Percentiles rank a stretch among this genome's conserved stretches.
Conservation (phyloP, 2,329 filamentous ascomycete species). For the Monosporascus sp. region DNA sequence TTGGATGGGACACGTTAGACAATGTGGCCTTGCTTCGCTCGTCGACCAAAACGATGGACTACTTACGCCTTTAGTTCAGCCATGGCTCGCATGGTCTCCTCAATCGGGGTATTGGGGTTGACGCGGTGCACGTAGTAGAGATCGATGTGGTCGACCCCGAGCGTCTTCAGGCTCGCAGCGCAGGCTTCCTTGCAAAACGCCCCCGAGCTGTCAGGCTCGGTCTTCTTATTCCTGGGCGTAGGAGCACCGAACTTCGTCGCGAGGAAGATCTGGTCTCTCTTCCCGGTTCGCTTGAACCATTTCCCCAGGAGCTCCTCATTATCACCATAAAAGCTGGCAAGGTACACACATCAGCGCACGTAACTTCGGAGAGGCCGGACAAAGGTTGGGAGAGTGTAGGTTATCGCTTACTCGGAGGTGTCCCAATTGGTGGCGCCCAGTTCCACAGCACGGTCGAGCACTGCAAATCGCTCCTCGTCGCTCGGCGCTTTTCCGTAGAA, state of each 20-base stretch:
- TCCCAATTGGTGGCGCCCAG: constrained; percentile 37
- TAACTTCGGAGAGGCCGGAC: not conserved
- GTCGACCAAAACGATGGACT: not conserved
- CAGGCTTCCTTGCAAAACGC: constrained; percentile 37
- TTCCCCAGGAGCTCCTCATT: constrained; percentile 39
- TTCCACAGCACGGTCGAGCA: constrained; percentile 38
- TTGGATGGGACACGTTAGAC: not conserved
- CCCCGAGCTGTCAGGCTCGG: constrained; percentile 26
- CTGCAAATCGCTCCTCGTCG: constrained; percentile 33
- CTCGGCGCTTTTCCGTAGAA: not conserved
- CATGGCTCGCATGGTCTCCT: constrained; percentile 42
- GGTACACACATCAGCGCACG: too few species aligned
- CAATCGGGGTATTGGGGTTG: constrained; percentile 39
- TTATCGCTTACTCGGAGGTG: constrained; percentile 21
- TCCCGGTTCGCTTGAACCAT: constrained; percentile 38
- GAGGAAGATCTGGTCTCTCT: constrained; percentile 41
- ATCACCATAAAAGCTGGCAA: constrained; percentile 31
- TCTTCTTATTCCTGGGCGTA: constrained; percentile 14
- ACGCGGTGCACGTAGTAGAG: constrained; percentile 47
- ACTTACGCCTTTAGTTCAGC: constrained; percentile 36
- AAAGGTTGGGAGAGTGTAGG: not conserved
- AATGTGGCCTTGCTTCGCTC: too few species aligned
- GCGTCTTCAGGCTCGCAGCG: constrained; percentile 34
- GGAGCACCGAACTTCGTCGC: constrained; percentile 42
- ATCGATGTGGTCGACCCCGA: constrained; percentile 45